Percentiles rank a stretch among this genome's conserved stretches.
Evolutionary conservation across 2,329 filamentous ascomycete genomes (phyloP).

Genomic region (Geosmithia putterillii): DNA sequence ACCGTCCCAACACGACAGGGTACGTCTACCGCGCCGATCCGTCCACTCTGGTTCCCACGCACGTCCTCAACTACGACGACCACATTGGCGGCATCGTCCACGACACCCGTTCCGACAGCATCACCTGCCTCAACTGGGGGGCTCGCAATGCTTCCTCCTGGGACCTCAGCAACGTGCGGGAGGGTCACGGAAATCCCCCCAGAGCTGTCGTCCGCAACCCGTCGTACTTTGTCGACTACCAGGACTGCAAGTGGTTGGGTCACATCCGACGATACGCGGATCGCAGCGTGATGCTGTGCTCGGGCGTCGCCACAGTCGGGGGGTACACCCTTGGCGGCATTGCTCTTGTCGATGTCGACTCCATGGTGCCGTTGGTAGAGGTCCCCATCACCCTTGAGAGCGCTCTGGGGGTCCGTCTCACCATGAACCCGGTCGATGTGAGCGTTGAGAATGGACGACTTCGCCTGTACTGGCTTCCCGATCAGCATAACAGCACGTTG

Average conservation of each 20-base stretch:
- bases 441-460: slow-evolving; percentile 28
- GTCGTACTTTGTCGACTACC: slow-evolving; percentile 32
- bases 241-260: slow-evolving; percentile 39
- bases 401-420: slow-evolving; percentile 23
- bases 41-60: slow-evolving; percentile 17
- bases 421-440: slow-evolving; percentile 35
- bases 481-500: slow-evolving; percentile 30
- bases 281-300: slow-evolving; percentile 32
- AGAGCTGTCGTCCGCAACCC: slow-evolving; percentile 17
- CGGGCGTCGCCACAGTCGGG: slow-evolving; percentile 24
- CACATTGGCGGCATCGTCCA: slow-evolving; percentile 35
- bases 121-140: slow-evolving; percentile 35
- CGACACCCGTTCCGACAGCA: slow-evolving; percentile 14
- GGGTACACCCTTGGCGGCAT: slow-evolving; percentile 27
- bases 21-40: slow-evolving; percentile 26
- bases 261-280: slow-evolving; percentile 13
- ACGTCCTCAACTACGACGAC: slow-evolving; percentile 19
- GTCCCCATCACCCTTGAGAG: slow-evolving; percentile 29
- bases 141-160: slow-evolving; percentile 24
- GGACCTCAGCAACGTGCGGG: slow-evolving; percentile 9
- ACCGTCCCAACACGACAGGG: slow-evolving; percentile 32
- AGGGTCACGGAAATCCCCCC: slow-evolving; percentile 4
- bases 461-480: slow-evolving; percentile 32
- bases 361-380: slow-evolving; percentile 31
- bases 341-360: slow-evolving; percentile 30